A percentile compares a stretch with the other conserved stretches of the same genome.
Evolutionary conservation across 306 rosid genomes (phyloP).

Genomic region (Dryas octopetala): DNA sequence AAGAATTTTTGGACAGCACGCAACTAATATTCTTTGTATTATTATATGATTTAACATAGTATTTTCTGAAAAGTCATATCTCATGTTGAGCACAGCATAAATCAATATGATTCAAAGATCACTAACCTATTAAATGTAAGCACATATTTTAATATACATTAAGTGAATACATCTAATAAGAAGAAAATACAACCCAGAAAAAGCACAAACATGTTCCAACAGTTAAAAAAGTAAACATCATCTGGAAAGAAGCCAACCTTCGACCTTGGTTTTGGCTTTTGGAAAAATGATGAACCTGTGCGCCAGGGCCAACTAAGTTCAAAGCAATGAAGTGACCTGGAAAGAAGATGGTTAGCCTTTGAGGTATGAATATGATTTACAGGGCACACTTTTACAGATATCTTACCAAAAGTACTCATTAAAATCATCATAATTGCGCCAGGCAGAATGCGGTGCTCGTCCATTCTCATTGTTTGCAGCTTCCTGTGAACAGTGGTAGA

Average conservation of each 20-base stretch:
- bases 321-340: conserved; percentile 86
- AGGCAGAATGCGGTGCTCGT: conserved; percentile 88
- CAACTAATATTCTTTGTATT: not conserved
- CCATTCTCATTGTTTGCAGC: conserved; percentile 81
- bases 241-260: conserved; percentile 54
- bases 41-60: not conserved
- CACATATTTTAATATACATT: not conserved
- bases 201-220: not conserved
- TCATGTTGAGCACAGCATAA: not conserved
- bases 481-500: conserved; percentile 56
- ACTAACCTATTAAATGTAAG: not conserved
- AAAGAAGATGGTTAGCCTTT: conserved; percentile 25
- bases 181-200: not conserved
- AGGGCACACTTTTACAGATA: not conserved
- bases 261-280: conserved; percentile 63
- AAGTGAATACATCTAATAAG: not conserved
- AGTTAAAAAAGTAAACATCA: not conserved
- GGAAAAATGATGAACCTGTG: conserved; percentile 52
- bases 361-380: not conserved
- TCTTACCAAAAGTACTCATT: conserved; percentile 91
- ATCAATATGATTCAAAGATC: not conserved
- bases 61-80: not conserved
- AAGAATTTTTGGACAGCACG: not conserved
- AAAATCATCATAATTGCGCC: conserved; percentile 98
- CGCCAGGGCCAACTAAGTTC: conserved; percentile 98